Conservation (phyloP, 2,329 filamentous ascomycete species). For the Nothophoma quercina region DNA sequence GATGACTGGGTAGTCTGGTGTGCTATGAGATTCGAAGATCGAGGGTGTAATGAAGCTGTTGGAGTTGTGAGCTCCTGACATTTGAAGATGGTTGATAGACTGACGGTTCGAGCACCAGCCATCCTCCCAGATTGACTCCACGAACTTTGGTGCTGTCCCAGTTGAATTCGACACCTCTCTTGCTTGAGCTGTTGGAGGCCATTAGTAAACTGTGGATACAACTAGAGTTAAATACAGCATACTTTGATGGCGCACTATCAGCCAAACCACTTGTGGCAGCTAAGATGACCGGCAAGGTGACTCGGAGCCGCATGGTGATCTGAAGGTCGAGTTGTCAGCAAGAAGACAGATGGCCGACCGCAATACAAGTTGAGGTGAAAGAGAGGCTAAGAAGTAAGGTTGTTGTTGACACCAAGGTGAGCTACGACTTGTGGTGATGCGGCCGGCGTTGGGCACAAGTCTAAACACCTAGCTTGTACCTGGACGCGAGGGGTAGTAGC, state of each 20-base stretch:
- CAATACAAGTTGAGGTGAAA: no score
- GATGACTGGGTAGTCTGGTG: conserved; percentile 44
- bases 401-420: background rate
- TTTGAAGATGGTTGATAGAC: background rate
- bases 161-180: conserved; percentile 35
- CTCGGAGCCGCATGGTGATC: conserved; percentile 18
- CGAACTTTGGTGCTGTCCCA: conserved; percentile 56
- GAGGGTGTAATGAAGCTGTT: conserved; percentile 64
- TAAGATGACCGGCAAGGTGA: conserved; percentile 21
- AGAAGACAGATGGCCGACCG: background rate
- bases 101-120: conserved; percentile 45
- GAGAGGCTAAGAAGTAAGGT: background rate
- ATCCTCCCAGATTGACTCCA: conserved; percentile 47
- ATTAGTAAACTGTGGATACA: background rate
- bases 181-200: background rate
- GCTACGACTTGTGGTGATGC: background rate
- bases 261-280: conserved; percentile 17
- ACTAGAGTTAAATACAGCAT: background rate
- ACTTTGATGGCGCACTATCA: conserved; percentile 29
- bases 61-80: background rate
- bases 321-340: background rate
- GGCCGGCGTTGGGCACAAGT: background rate
- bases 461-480: background rate
- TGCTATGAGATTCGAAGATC: conserved; percentile 55
- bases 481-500: background rate